These are phyloP conservation scores for Oenanthe sinensis DNA, from an alignment of 129 eudicot species.

Conservation along the genomic window DNA sequence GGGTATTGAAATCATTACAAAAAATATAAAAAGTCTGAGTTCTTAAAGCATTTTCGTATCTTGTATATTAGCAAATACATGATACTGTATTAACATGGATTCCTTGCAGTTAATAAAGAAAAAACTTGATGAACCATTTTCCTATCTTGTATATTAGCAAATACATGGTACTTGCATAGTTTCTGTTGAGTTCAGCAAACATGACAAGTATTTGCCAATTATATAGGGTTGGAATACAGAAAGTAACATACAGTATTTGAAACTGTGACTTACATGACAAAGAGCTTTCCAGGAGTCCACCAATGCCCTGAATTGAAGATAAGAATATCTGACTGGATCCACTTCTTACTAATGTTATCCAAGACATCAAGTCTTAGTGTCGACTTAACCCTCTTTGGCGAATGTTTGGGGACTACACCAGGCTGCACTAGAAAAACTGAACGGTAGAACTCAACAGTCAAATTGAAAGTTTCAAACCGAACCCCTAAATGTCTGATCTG, in stretches of 20 bases:
- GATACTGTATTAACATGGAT: background rate
- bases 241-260: background rate
- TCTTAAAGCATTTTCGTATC: background rate
- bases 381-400: conserved; percentile 67
- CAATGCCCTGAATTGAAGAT: conserved; percentile 85
- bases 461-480: conserved; percentile 41
- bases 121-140: background rate
- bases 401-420: conserved; percentile 46
- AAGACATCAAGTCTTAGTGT: conserved; percentile 53
- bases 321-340: conserved; percentile 73
- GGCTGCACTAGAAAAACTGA: conserved; percentile 67
- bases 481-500: conserved; percentile 71
- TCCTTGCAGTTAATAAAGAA: background rate
- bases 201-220: background rate
- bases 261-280: conserved; percentile 41
- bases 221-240: background rate
- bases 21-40: background rate
- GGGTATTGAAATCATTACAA: background rate
- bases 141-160: background rate
- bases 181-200: background rate
- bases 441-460: conserved; percentile 72
- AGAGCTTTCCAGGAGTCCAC: conserved; percentile 83
- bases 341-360: conserved; percentile 52
- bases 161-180: background rate
- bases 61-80: background rate